phyloP scores from a whole-genome alignment of 129 eudicot species.

The Flaveria linearis region DNA sequence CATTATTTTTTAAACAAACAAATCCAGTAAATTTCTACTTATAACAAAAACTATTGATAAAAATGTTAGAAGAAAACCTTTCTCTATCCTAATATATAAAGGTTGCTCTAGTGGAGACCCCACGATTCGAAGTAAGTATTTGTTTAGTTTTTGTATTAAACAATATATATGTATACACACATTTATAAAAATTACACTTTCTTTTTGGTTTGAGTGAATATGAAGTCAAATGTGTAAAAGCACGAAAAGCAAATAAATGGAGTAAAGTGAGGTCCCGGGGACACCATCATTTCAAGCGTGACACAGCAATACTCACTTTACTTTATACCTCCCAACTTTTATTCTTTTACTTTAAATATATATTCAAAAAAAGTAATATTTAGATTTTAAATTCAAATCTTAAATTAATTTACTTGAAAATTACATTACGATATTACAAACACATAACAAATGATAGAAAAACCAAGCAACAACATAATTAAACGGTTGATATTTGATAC shows the following conservation, averaged over 20 bases:
- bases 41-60: too few relatives aligned
- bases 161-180: too few relatives aligned
- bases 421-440: slow-evolving; percentile 23
- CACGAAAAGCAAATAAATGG: slow-evolving; percentile 31
- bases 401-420: slow-evolving; percentile 22
- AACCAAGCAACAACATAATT: slow-evolving; percentile 25
- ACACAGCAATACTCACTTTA: slow-evolving; percentile 22
- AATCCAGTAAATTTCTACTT: too few relatives aligned
- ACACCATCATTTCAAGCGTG: slow-evolving; percentile 44
- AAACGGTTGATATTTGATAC: slow-evolving; percentile 23
- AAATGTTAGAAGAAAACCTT: too few relatives aligned
- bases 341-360: not conserved
- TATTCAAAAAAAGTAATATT: not conserved
- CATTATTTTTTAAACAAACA: too few relatives aligned
- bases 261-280: slow-evolving; percentile 34
- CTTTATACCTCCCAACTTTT: slow-evolving; percentile 5
- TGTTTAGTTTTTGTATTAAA: not conserved
- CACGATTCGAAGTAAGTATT: too few relatives aligned
- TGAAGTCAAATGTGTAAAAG: slow-evolving; percentile 33
- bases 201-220: slow-evolving; percentile 27
- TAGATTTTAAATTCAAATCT: not conserved
- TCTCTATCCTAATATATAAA: too few relatives aligned
- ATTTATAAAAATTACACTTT: not conserved
- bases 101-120: too few relatives aligned
- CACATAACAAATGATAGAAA: slow-evolving; percentile 24